Evolutionary conservation across 1,284 basidiomycete genomes (phyloP).

Genomic region (Omphalotus olearius): DNA sequence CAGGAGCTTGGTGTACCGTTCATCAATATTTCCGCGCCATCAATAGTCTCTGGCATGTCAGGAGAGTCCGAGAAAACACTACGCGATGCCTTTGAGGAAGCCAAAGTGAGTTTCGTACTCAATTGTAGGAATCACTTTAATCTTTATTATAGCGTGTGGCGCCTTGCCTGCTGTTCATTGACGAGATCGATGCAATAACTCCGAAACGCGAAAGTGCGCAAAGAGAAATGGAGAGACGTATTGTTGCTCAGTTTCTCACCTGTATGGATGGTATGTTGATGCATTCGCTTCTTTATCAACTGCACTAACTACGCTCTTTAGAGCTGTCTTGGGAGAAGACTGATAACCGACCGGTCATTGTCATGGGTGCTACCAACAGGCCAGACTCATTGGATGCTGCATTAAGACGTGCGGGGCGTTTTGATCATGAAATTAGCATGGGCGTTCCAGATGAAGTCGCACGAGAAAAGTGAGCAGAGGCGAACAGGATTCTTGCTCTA

Average conservation of each 20-base stretch:
- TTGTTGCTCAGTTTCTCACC: slow-evolving; percentile 95
- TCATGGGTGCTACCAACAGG: slow-evolving; percentile 95
- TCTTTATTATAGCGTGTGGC: slow-evolving; percentile 61
- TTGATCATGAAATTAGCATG: slow-evolving; percentile 98
- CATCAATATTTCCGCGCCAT: slow-evolving; percentile 90
- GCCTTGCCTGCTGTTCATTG: slow-evolving; percentile 90
- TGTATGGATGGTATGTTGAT: slow-evolving; percentile 85
- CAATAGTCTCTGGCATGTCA: slow-evolving; percentile 95
- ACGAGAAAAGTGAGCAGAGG: slow-evolving; percentile 70
- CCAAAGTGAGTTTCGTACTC: slow-evolving; percentile 52
- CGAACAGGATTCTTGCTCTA: neutral
- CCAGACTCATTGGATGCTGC: slow-evolving; percentile 95
- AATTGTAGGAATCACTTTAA: neutral
- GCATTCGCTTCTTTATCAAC: neutral
- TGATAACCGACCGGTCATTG: slow-evolving; percentile 85
- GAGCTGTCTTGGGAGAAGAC: slow-evolving; percentile 92
- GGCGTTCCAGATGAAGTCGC: slow-evolving; percentile 92
- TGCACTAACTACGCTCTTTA: slow-evolving; percentile 24
- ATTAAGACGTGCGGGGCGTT: slow-evolving; percentile 87
- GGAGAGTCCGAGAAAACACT: slow-evolving; percentile 97
- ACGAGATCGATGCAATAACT: slow-evolving; percentile 98
- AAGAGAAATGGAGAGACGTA: slow-evolving; percentile 95
- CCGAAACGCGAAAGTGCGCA: slow-evolving; percentile 97
- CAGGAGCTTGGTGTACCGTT: slow-evolving; percentile 92
- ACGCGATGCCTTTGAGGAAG: slow-evolving; percentile 94